phyloP scores from a whole-genome alignment of 805 yeast genomes.

The Saccharomyces jurei region DNA sequence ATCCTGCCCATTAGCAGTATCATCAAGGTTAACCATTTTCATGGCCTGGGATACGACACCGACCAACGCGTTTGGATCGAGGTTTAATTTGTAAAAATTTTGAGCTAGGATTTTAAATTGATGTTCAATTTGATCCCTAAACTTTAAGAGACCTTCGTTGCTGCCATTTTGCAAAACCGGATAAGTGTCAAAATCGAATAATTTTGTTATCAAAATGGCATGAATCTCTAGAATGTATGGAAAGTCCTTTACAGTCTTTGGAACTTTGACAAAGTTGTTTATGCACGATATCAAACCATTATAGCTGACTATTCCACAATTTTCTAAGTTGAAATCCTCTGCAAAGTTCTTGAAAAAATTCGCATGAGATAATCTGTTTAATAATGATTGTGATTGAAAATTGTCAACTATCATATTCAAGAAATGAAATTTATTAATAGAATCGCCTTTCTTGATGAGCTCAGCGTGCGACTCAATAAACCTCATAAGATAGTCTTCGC shows the following conservation, averaged over 20 bases:
- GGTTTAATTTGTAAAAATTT: constrained; percentile 19
- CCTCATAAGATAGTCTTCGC: constrained; percentile 27
- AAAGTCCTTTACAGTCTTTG: constrained; percentile 21
- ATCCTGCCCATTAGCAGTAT: constrained; percentile 7
- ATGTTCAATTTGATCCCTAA: constrained; percentile 26
- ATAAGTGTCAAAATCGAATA: constrained; percentile 28
- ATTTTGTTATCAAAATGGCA: constrained; percentile 30
- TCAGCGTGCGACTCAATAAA: constrained; percentile 32
- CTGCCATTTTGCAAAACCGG: constrained; percentile 4
- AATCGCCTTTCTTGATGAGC: constrained; percentile 4
- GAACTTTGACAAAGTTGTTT: constrained; percentile 24
- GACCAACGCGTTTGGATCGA: constrained; percentile 21
- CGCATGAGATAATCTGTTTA: constrained; percentile 22
- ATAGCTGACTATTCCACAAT: constrained; percentile 15
- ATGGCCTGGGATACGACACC: constrained; percentile 25
- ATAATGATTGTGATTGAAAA: constrained; percentile 18
- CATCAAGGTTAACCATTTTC: constrained; percentile 11
- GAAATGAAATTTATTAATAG: constrained; percentile 21
- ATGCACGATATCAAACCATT: constrained; percentile 30
- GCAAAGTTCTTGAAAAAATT: constrained; percentile 27
- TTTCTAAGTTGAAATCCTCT: constrained; percentile 13
- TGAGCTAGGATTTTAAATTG: constrained; percentile 21
- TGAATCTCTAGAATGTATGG: constrained; percentile 26
- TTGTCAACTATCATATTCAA: constrained; percentile 21
- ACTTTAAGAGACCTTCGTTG: constrained; percentile 22